phyloP scores from a whole-genome alignment of 768 basidiomycete species.

The Psilocybe cyanescens region DNA sequence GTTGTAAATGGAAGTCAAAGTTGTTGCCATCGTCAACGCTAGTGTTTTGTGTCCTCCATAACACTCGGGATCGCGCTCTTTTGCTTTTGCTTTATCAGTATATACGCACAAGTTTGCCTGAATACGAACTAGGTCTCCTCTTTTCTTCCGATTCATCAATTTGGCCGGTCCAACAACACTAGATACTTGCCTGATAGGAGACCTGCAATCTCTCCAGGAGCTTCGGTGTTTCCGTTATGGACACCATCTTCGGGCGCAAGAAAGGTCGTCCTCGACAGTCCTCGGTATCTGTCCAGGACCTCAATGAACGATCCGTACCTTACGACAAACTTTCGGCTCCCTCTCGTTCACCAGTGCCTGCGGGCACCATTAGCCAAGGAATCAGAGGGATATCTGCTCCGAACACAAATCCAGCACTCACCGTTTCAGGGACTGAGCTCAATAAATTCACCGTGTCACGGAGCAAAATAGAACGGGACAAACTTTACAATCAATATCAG shows the following conservation, averaged over 20 bases:
- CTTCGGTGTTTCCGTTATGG: conserved; percentile 46
- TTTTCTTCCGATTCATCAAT: background rate
- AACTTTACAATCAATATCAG: conserved; percentile 44
- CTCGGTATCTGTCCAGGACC: conserved; percentile 62
- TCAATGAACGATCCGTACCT: conserved; percentile 69
- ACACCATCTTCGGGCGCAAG: conserved; percentile 68
- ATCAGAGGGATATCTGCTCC: conserved; percentile 78
- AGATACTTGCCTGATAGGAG: conserved; percentile 8
- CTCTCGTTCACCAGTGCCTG: conserved; percentile 61
- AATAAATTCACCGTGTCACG: conserved; percentile 62
- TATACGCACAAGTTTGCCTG: background rate
- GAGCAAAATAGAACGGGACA: conserved; percentile 57
- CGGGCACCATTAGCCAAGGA: conserved; percentile 57
- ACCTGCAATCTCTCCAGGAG: conserved; percentile 4
- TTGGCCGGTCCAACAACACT: background rate
- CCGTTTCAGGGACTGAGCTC: conserved; percentile 70
- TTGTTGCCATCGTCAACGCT: conserved; percentile 7
- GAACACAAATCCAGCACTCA: conserved; percentile 82
- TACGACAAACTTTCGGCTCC: conserved; percentile 70
- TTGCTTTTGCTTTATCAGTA: background rate
- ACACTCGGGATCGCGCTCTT: background rate
- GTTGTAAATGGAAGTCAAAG: conserved; percentile 12
- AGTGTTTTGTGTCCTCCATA: background rate
- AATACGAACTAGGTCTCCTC: background rate
- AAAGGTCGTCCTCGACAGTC: conserved; percentile 63